A percentile compares a stretch with the other conserved stretches of the same genome.
Evolutionary conservation across 805 yeast genomes (phyloP).

Genomic region (Candida maris): DNA sequence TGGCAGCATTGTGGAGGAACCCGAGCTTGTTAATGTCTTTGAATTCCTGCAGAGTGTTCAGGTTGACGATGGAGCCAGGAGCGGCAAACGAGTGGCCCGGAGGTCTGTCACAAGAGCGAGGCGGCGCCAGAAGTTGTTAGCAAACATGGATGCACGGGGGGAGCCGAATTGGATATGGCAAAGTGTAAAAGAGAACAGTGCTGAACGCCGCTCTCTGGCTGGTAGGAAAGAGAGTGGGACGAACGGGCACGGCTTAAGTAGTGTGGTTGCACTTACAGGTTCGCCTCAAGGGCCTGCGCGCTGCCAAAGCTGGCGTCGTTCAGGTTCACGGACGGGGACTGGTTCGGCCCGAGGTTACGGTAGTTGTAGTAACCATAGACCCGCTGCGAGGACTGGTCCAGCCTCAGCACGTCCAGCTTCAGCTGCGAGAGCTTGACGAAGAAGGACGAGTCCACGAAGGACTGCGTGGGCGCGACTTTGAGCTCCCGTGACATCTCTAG

Average conservation of each 20-base stretch:
- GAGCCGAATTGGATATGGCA: no score
- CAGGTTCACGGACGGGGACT: slow-evolving; percentile 28
- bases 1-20: slow-evolving; percentile 43
- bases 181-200: no score
- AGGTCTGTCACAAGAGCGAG: slow-evolving; percentile 9
- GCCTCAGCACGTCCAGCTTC: slow-evolving; percentile 70
- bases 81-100: slow-evolving; percentile 21
- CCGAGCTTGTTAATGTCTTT: slow-evolving; percentile 60
- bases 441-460: slow-evolving; percentile 84
- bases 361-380: slow-evolving; percentile 40
- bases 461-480: slow-evolving; percentile 51
- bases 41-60: slow-evolving; percentile 86
- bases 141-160: no score
- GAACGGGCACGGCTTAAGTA: no score
- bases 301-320: slow-evolving; percentile 33
- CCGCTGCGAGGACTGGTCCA: slow-evolving; percentile 46
- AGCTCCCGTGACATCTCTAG: slow-evolving; percentile 8
- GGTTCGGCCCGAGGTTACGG: slow-evolving; percentile 28
- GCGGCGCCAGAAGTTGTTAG: not conserved
- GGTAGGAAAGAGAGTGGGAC: no score
- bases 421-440: slow-evolving; percentile 69
- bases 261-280: slow-evolving; percentile 14
- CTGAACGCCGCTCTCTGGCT: no score
- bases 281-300: slow-evolving; percentile 6
- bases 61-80: slow-evolving; percentile 46